Evolutionary conservation across 2,329 filamentous ascomycete species (phyloP), one percentile per base, ranked within the genome.

Genomic region (Trichoderma atroviride): DNA sequence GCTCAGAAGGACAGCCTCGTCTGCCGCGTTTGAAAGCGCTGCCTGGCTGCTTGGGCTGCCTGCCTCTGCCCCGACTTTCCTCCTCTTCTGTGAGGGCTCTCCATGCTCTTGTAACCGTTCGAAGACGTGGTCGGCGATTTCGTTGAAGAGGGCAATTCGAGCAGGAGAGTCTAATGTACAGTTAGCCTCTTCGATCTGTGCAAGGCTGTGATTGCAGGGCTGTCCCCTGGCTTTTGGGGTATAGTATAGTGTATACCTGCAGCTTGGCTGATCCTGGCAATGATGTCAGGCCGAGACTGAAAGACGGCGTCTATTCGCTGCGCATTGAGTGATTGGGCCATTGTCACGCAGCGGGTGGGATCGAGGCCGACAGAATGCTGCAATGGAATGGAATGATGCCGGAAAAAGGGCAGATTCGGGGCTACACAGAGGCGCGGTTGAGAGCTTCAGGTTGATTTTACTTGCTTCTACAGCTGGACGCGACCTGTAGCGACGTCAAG

Each of bases 1-100:
- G 72, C 86, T 86, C 22, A 91, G 80, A 31, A 90, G 78, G 0
- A 90, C 79, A 7, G 81, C 74, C 73, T 90, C 87, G 6, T 81
- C 79, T 1, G 81, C 80, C 0, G 85, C 82, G 61, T 82, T 82
- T 29, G 78, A 78, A 37, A 74, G 76, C 9, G 68, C 62, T 70
- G 72, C 72, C 64, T 65, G 71, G 3, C 72, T 73, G 56, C 73
- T 75, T 19, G 72, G 66, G 69, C 33, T 57, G 27, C 71, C 74
- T 24, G 69, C 73, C 37, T 74, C 81, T 37, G 80, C 78, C 59
- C 87, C 86, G 71, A 88, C 81, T 71, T 84, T 82, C 69, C 87
- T 80, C 69, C 85, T 82, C 76, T 88, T 88, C 43, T 82, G 78
- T 9, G 84, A 81, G 0, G 85, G 85, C 71, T 85, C 83, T 64